These are phyloP conservation scores for Coniochaeta hoffmannii DNA, from an alignment of 2,329 filamentous ascomycete genomes.

Conservation along the genomic window DNA sequence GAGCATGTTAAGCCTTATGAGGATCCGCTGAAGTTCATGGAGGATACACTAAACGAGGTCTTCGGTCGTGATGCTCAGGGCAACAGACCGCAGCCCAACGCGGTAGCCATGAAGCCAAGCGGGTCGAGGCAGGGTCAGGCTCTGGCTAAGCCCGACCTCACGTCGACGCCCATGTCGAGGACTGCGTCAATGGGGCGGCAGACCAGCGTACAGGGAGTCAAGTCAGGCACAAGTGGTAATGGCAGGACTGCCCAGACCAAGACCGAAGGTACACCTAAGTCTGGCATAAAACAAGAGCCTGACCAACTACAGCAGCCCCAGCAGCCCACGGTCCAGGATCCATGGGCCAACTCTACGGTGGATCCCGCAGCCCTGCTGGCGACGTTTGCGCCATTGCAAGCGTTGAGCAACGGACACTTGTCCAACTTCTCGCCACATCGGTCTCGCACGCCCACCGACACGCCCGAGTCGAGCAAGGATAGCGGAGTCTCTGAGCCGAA, in stretches of 20 bases:
- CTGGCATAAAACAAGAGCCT: conserved; percentile 18
- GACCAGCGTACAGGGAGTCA: conserved; percentile 34
- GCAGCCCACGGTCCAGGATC: conserved; percentile 12
- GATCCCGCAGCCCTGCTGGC: conserved; percentile 45
- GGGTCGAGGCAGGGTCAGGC: conserved; percentile 41
- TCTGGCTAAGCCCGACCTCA: conserved; percentile 25
- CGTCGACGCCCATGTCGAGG: conserved; percentile 42
- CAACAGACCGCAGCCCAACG: conserved; percentile 19
- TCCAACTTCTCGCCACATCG: conserved; percentile 47
- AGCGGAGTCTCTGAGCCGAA: conserved; percentile 51
- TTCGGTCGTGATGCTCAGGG: conserved; percentile 48
- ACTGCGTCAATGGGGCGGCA: conserved; percentile 43
- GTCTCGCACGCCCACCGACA: conserved; percentile 53
- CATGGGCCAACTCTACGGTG: conserved; percentile 34
- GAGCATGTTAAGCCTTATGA: conserved; percentile 50
- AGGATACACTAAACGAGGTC: conserved; percentile 39
- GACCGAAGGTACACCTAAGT: conserved; percentile 20
- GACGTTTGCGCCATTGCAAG: conserved; percentile 32
- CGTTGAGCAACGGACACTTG: conserved; percentile 36
- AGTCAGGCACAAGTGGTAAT: conserved; percentile 16
- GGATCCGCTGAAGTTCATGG: conserved; percentile 45
- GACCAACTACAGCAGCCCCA: conserved; percentile 12
- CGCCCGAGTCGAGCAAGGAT: conserved; percentile 57
- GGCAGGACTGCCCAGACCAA: conserved; percentile 20
- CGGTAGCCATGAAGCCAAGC: conserved; percentile 31